phyloP scores from a whole-genome alignment of 2,329 filamentous ascomycete genomes.

The Tolypocladium ophioglossoides region DNA sequence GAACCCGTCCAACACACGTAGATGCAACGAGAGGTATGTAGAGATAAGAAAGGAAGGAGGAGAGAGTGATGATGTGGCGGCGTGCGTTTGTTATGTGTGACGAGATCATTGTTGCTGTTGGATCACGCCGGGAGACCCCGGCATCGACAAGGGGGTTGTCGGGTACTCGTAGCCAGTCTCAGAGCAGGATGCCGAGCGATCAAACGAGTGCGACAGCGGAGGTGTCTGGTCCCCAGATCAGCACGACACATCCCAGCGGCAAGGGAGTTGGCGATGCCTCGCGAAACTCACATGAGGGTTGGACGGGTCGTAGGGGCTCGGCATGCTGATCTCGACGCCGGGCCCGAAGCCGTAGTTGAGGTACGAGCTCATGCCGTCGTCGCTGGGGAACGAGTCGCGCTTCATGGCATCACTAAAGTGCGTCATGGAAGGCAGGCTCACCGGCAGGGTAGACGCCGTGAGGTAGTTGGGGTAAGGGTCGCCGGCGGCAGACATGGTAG shows the following conservation, averaged over 20 bases:
- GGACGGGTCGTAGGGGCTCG: slow-evolving; percentile 54
- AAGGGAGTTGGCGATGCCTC: slow-evolving; percentile 25
- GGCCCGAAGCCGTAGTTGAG: slow-evolving; percentile 58
- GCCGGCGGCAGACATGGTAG: slow-evolving; percentile 35
- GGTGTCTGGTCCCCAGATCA: slow-evolving; percentile 55
- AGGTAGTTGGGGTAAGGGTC: slow-evolving; percentile 49
- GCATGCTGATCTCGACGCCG: slow-evolving; percentile 50
- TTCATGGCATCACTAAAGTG: slow-evolving; percentile 57
- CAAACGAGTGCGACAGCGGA: slow-evolving; percentile 64
- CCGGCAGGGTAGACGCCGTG: slow-evolving; percentile 35
- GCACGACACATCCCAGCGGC: slow-evolving; percentile 33
- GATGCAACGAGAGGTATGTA: background rate
- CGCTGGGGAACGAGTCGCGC: slow-evolving; percentile 48
- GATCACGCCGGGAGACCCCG: slow-evolving; percentile 50
- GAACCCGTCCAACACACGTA: background rate
- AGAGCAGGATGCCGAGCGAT: slow-evolving; percentile 54
- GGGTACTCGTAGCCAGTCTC: slow-evolving; percentile 55
- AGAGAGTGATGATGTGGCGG: background rate
- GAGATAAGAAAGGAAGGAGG: too few relatives aligned
- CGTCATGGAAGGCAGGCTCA: slow-evolving; percentile 54
- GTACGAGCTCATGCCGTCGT: slow-evolving; percentile 53
- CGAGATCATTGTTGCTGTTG: slow-evolving; percentile 7
- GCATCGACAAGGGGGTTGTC: slow-evolving; percentile 64
- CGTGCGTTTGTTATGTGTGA: background rate
- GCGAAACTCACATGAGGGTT: slow-evolving; percentile 63